These are phyloP conservation scores for Maudiozyma saulgeensis DNA, from an alignment of 805 yeast species.

Conservation along the genomic window DNA sequence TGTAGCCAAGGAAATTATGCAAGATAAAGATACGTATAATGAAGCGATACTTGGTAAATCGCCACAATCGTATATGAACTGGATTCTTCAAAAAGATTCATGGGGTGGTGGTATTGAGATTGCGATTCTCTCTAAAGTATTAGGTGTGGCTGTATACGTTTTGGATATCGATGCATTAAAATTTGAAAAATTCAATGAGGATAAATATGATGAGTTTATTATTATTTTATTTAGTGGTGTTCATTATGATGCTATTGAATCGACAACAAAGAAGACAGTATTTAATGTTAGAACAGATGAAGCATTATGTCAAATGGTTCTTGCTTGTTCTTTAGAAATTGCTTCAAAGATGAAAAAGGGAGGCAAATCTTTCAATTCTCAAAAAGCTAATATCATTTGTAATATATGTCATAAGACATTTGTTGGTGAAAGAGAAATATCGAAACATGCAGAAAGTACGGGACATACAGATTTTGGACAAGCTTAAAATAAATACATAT, in stretches of 20 bases:
- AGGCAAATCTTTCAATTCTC: constrained; percentile 59
- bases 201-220: constrained; percentile 35
- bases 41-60: constrained; percentile 49
- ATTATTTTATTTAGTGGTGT: constrained; percentile 57
- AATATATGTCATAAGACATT: constrained; percentile 42
- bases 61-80: constrained; percentile 40
- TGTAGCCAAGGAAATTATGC: constrained; percentile 39
- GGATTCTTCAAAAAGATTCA: constrained; percentile 51
- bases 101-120: constrained; percentile 86
- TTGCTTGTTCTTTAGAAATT: constrained; percentile 33
- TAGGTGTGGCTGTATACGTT: constrained; percentile 45
- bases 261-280: constrained; percentile 31
- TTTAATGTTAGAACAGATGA: constrained; percentile 31
- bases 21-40: constrained; percentile 38
- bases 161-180: constrained; percentile 56
- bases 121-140: constrained; percentile 46
- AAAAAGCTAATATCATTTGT: constrained; percentile 48
- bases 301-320: constrained; percentile 23
- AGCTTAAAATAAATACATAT: constrained; percentile 13
- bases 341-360: constrained; percentile 37
- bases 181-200: constrained; percentile 45
- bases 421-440: constrained; percentile 56
- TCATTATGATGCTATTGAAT: constrained; percentile 60
- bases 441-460: constrained; percentile 51
- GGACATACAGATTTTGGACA: constrained; percentile 61